Percentiles rank a stretch among this genome's conserved stretches.
phyloP scores from a whole-genome alignment of 805 yeast genomes.

The Kazachstania taianensis region DNA sequence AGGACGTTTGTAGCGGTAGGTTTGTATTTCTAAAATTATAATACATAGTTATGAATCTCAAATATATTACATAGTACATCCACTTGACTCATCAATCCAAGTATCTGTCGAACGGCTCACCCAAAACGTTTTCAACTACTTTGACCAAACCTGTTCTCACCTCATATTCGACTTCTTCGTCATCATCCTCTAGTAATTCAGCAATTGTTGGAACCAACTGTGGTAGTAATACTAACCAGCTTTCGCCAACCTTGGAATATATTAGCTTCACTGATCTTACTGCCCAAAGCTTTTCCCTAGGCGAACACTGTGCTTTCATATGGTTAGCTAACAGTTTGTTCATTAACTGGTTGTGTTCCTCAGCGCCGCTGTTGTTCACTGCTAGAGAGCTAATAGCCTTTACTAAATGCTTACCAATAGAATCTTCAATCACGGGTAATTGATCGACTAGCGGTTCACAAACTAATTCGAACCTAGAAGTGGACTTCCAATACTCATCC shows the following conservation, averaged over 20 bases:
- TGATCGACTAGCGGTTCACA: constrained; percentile 56
- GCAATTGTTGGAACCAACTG: constrained; percentile 94
- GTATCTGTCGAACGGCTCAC: constrained; percentile 87
- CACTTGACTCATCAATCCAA: constrained; percentile 31
- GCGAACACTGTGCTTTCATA: constrained; percentile 50
- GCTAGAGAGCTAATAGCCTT: constrained; percentile 73
- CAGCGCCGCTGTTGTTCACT: constrained; percentile 54
- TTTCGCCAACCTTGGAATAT: constrained; percentile 87
- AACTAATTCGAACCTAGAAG: constrained; percentile 69
- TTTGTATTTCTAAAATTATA: too few relatives aligned
- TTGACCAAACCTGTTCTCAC: constrained; percentile 85
- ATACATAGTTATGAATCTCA: too few relatives aligned
- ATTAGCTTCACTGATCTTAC: constrained; percentile 67
- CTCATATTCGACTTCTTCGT: constrained; percentile 84
- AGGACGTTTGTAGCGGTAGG: background rate
- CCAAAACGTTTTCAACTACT: constrained; percentile 83
- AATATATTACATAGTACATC: too few relatives aligned
- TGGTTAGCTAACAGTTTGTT: constrained; percentile 54
- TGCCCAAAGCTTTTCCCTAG: constrained; percentile 69
- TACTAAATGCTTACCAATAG: constrained; percentile 70
- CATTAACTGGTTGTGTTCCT: constrained; percentile 64
- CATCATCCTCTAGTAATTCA: constrained; percentile 90
- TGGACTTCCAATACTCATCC: constrained; percentile 91
- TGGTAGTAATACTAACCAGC: constrained; percentile 84
- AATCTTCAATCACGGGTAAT: constrained; percentile 55